Base-by-base conservation (phyloP, 441 rosid genomes). In the Croton laevigatus region DNA sequence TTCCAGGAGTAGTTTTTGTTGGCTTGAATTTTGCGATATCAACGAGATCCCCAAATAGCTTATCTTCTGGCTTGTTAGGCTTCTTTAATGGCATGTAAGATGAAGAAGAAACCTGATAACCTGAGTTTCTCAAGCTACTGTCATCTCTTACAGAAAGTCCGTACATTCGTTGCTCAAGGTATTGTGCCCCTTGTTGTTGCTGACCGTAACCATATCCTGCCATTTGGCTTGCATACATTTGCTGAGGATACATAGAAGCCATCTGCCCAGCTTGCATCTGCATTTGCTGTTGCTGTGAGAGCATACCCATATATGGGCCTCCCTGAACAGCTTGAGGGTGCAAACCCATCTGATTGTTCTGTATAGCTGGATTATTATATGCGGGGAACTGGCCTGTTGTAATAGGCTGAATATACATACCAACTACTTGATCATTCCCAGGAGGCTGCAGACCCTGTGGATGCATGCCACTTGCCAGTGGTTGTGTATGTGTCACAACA, bases 41-140 rank as follows among this genome's bases (percentile, higher is more conserved):
- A n/a, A 96, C 97, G 19, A 95, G 94, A 77, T 95, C 99, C 65
- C 97, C 98, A 69, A 95, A 95, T 58, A 95, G 80, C 89, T 89
- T 93, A 76, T 95, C 99, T 83, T 91, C 97, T 8, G 97, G 97
- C 73, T 88, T 93, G 22, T 86, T 71, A 32, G 89, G 82, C 84
- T 78, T 92, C 78, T 76, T 84, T 0, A 94, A 87, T 0, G 90
- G 86, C 44, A 80, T 74, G 44, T 87, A 89, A 2, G 97, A 86
- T 6, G 93, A 69, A 62, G 91, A 44, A 6, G 97, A 79, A 63
- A 79, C 91, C 80, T 80, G 86, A 77, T 84, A 82, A 3, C 90
- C 71, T 16, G 88, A 72, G 70, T 80, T 81, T 70, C 81, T 86
- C 69, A 77, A 27, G 59, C 67, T 72, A 55, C 65, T 82, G 62